Evolutionary conservation across 106 monocot species (phyloP).

Genomic region (Amphibolis antarctica): DNA sequence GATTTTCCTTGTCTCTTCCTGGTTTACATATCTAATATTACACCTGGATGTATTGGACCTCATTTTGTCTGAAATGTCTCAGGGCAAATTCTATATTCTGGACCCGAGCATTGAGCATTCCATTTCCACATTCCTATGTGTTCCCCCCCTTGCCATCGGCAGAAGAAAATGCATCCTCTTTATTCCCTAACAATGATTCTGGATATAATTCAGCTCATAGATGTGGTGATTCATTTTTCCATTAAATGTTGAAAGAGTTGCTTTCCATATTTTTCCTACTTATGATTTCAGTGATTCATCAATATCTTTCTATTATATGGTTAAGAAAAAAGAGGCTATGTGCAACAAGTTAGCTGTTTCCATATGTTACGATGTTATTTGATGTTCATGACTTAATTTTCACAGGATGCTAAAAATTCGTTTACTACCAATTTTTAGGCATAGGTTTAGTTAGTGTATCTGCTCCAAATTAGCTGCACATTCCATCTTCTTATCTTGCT

Average conservation of each 20-base stretch:
- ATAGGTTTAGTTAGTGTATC: too few species aligned
- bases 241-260: not conserved
- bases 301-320: not conserved
- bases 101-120: slow-evolving; percentile 90
- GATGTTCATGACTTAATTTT: not conserved
- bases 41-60: not conserved
- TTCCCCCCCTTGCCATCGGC: slow-evolving; percentile 55
- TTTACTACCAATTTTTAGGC: too few species aligned
- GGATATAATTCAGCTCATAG: slow-evolving; percentile 3
- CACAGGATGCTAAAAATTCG: too few species aligned
- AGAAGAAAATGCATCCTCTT: slow-evolving; percentile 15
- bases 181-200: slow-evolving; percentile 3
- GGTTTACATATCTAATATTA: not conserved
- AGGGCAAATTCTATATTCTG: slow-evolving; percentile 98
- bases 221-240: slow-evolving; percentile 21
- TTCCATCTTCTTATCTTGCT: too few species aligned
- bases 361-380: not conserved
- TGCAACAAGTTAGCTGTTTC: not conserved
- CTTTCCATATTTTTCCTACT: not conserved
- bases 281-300: not conserved
- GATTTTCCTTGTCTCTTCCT: too few species aligned
- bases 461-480: too few species aligned
- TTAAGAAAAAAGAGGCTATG: too few species aligned
- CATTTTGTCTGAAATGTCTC: slow-evolving; percentile 9
- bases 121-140: slow-evolving; percentile 81